These are phyloP conservation scores for Pascua sp. DNA, from an alignment of 1,284 basidiomycete species.

Conservation along the genomic window DNA sequence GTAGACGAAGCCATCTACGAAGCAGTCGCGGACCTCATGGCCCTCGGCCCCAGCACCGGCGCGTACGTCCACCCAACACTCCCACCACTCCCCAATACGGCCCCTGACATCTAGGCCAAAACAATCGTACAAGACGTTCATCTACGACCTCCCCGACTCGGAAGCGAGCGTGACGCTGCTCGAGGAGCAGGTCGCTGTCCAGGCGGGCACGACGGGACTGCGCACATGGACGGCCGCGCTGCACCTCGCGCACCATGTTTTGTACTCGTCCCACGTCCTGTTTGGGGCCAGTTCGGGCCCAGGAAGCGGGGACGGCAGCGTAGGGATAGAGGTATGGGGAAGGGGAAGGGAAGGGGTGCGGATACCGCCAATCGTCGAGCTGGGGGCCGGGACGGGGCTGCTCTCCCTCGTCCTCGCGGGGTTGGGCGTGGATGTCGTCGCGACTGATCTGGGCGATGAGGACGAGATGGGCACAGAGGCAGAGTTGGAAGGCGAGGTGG, in stretches of 20 bases:
- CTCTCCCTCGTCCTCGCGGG: conserved; percentile 42
- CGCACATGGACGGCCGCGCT: conserved; percentile 41
- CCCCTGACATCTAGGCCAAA: conserved; percentile 27
- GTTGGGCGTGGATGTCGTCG: conserved; percentile 63
- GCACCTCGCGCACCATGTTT: conserved; percentile 41
- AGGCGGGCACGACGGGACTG: conserved; percentile 49
- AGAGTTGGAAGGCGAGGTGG: conserved; percentile 48
- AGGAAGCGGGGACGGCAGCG: background rate
- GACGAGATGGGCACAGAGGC: conserved; percentile 45
- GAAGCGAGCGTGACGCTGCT: conserved; percentile 39
- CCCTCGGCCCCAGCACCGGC: conserved; percentile 3
- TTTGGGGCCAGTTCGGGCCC: background rate
- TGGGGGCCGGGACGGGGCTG: conserved; percentile 49
- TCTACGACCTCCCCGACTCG: conserved; percentile 26
- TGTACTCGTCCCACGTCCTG: conserved; percentile 19
- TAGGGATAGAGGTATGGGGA: too few species aligned
- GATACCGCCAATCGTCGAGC: conserved; percentile 32
- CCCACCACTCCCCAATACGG: background rate
- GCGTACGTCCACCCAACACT: background rate
- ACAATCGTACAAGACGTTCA: conserved; percentile 47
- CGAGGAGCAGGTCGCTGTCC: conserved; percentile 49
- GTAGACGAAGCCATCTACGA: conserved; percentile 44
- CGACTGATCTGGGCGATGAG: conserved; percentile 54
- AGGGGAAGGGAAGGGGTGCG: background rate
- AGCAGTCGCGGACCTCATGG: conserved; percentile 34